These are phyloP conservation scores for Aspergillus avenaceus DNA, from an alignment of 495 filamentous ascomycete genomes.

Conservation along the genomic window DNA sequence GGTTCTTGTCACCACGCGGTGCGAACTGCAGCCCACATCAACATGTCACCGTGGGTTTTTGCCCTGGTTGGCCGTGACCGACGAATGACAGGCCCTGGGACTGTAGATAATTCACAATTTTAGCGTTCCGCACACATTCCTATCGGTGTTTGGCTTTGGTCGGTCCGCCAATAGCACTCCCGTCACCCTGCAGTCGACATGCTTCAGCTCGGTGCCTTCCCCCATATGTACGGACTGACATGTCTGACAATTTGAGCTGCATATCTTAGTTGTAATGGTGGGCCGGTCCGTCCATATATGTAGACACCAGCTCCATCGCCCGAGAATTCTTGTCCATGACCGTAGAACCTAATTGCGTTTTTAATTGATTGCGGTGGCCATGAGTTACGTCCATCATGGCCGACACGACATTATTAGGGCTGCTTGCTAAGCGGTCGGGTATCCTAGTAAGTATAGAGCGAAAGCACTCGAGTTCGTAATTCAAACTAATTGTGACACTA, in stretches of 20 bases:
- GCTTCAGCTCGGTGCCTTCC: constrained; percentile 8
- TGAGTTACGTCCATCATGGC: constrained; percentile 9
- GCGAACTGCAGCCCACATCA: neutral
- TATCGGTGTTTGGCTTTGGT: constrained; percentile 2
- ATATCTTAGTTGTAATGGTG: constrained; percentile 1
- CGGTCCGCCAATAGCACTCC: constrained; percentile 10
- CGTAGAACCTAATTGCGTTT: neutral
- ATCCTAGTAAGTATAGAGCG: constrained; percentile 15
- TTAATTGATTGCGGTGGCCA: neutral
- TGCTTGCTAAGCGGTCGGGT: constrained; percentile 10
- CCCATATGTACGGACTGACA: constrained; percentile 21
- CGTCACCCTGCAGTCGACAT: constrained; percentile 15
- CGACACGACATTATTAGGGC: constrained; percentile 2
- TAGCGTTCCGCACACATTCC: neutral
- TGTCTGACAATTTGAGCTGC: constrained; percentile 19
- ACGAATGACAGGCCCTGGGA: constrained; percentile 2
- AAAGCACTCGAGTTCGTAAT: neutral
- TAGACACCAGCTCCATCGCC: neutral
- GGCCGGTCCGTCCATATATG: neutral
- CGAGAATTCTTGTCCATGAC: neutral
- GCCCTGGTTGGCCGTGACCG: neutral
- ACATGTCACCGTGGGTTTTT: neutral
- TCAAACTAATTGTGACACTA: neutral
- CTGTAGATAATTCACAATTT: neutral
- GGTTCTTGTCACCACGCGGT: constrained; percentile 1